phyloP scores from a whole-genome alignment of 768 basidiomycete species.

The Auricularia sp. region DNA sequence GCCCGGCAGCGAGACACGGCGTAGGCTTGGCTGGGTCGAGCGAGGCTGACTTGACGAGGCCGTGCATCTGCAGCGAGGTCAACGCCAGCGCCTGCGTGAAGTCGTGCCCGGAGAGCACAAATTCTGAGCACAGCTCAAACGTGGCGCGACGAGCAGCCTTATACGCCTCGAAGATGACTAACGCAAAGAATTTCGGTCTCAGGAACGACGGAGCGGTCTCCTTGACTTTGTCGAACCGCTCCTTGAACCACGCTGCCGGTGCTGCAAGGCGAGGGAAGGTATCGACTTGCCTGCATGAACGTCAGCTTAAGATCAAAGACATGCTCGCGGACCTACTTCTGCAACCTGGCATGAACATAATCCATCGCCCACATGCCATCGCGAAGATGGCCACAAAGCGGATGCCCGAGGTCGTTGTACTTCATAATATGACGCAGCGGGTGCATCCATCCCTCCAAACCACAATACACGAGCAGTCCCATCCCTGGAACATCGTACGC shows the following conservation, averaged over 20 bases:
- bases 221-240: slow-evolving; percentile 79
- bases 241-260: slow-evolving; percentile 76
- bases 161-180: slow-evolving; percentile 84
- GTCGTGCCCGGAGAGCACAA: slow-evolving; percentile 71
- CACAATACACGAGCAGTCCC: slow-evolving; percentile 80
- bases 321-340: slow-evolving; percentile 43
- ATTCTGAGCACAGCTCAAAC: slow-evolving; percentile 82
- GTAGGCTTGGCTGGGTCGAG: slow-evolving; percentile 60
- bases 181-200: slow-evolving; percentile 92
- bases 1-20: slow-evolving; percentile 84
- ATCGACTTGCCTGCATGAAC: slow-evolving; percentile 42
- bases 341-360: slow-evolving; percentile 65
- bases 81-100: slow-evolving; percentile 89
- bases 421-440: slow-evolving; percentile 74
- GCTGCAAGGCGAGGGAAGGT: slow-evolving; percentile 57
- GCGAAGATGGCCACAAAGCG: slow-evolving; percentile 79
- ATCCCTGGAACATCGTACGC: slow-evolving; percentile 69
- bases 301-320: background rate
- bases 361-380: slow-evolving; percentile 89
- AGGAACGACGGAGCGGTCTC: slow-evolving; percentile 70
- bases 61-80: slow-evolving; percentile 83
- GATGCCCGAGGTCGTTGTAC: slow-evolving; percentile 88
- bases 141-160: slow-evolving; percentile 78
- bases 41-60: slow-evolving; percentile 82
- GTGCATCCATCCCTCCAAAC: slow-evolving; percentile 96